Evolutionary conservation across 345 rosid genomes (phyloP).

Genomic region (Sonneratia caseolaris): DNA sequence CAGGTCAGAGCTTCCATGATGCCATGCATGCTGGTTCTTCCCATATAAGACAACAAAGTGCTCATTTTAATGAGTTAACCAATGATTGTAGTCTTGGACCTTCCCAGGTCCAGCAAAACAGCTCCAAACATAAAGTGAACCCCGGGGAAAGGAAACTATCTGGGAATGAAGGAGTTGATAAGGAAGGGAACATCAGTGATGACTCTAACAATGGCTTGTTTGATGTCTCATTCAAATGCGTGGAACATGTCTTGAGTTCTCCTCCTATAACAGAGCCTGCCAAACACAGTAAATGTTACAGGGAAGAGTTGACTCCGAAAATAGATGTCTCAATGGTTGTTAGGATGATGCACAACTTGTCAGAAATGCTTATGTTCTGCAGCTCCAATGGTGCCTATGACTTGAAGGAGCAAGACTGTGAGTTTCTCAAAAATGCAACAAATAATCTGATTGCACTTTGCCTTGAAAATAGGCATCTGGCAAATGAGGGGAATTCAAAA

Average conservation of each 20-base stretch:
- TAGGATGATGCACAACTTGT: slow-evolving; percentile 50
- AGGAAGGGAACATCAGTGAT: slow-evolving; percentile 21
- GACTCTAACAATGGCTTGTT: slow-evolving; percentile 23
- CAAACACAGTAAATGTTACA: slow-evolving; percentile 13
- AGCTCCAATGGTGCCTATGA: slow-evolving; percentile 41
- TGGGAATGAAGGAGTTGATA: slow-evolving; percentile 11
- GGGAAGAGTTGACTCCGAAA: slow-evolving; percentile 19
- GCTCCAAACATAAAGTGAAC: slow-evolving; percentile 17
- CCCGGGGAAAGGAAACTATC: slow-evolving; percentile 13
- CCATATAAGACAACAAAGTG: slow-evolving; percentile 9
- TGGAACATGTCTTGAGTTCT: slow-evolving; percentile 18
- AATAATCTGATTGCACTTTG: slow-evolving; percentile 45
- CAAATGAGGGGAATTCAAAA: neutral
- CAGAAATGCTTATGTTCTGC: slow-evolving; percentile 59
- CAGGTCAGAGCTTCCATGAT: neutral
- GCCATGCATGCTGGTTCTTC: slow-evolving; percentile 10
- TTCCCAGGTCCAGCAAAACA: slow-evolving; percentile 16
- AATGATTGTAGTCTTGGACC: slow-evolving; percentile 19
- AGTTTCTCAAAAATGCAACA: slow-evolving; percentile 45
- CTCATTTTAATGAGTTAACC: slow-evolving; percentile 14
- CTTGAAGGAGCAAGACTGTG: slow-evolving; percentile 43
- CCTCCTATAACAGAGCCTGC: slow-evolving; percentile 31
- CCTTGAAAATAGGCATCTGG: slow-evolving; percentile 2
- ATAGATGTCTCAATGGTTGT: slow-evolving; percentile 27
- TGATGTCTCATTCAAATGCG: slow-evolving; percentile 30